Evolutionary conservation across 1,139 yeast species (phyloP).

Genomic region (Arxiozyma telluris): DNA sequence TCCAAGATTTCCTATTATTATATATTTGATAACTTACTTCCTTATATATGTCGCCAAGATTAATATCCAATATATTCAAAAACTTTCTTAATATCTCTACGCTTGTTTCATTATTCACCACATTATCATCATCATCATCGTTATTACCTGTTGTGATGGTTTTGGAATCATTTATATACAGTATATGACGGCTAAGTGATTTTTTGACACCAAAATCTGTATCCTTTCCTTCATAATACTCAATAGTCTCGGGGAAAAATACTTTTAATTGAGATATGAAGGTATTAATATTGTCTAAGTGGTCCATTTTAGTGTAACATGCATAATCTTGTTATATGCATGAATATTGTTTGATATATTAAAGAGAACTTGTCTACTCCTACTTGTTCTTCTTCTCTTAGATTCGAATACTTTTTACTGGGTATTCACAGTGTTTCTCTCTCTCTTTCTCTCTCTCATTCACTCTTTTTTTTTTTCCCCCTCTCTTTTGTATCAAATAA

Average conservation of each 20-base stretch:
- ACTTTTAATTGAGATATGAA: not conserved
- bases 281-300: not conserved
- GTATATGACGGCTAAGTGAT: not conserved
- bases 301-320: not conserved
- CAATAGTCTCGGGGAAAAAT: constrained; percentile 15
- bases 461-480: too few species aligned
- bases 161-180: not conserved
- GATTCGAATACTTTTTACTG: too few species aligned
- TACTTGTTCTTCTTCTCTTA: too few species aligned
- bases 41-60: not conserved
- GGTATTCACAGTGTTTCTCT: too few species aligned
- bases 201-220: constrained; percentile 13
- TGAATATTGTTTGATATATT: too few species aligned
- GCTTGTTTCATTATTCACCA: too few species aligned
- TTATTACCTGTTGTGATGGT: not conserved
- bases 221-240: constrained; percentile 18
- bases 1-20: constrained; percentile 20
- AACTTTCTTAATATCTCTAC: not conserved
- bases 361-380: not conserved
- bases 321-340: not conserved
- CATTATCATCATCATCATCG: not conserved
- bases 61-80: not conserved
- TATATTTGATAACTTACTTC: constrained; percentile 4
- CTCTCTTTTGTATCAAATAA: too few species aligned
- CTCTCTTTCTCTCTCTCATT: too few species aligned